These are phyloP conservation scores for Panaeolus cyanescens DNA, from an alignment of 768 basidiomycete species.

Conservation along the genomic window DNA sequence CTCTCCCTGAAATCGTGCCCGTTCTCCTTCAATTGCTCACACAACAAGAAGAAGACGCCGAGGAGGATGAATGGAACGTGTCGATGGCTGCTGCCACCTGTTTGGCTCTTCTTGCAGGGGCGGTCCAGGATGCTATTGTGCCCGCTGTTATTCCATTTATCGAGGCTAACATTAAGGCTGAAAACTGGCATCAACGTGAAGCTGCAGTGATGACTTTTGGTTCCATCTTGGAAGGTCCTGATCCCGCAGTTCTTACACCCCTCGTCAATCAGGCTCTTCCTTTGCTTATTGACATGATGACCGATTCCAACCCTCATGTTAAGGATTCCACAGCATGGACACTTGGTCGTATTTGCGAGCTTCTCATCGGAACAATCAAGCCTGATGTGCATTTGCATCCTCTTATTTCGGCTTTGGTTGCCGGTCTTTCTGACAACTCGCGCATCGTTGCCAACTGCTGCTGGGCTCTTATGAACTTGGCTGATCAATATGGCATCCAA, in stretches of 20 bases:
- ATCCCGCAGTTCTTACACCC: conserved; percentile 82
- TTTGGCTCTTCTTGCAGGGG: conserved; percentile 83
- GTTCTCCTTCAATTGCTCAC: conserved; percentile 88
- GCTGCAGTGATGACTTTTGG: conserved; percentile 99
- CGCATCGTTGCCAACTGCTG: conserved; percentile 93
- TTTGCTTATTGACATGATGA: conserved; percentile 95
- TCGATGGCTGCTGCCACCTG: conserved; percentile 97
- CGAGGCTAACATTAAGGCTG: conserved; percentile 89
- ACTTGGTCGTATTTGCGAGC: conserved; percentile 90
- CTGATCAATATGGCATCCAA: conserved; percentile 78
- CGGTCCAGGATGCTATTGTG: conserved; percentile 90
- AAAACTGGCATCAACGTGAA: conserved; percentile 95
- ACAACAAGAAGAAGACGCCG: conserved; percentile 94
- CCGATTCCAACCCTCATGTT: conserved; percentile 79
- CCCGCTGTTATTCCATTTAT: conserved; percentile 96
- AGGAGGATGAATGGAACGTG: conserved; percentile 98
- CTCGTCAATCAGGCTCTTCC: conserved; percentile 94
- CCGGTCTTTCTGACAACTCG: conserved; percentile 77
- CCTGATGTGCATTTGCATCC: conserved; percentile 86
- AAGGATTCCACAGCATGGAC: conserved; percentile 99
- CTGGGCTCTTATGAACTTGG: conserved; percentile 95
- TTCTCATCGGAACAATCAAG: conserved; percentile 83
- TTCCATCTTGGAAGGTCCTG: conserved; percentile 95
- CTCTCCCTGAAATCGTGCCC: conserved; percentile 92
- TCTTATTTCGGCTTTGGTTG: conserved; percentile 81